Evolutionary conservation across 306 rosid genomes (phyloP), one percentile per base, ranked within the genome.

Genomic region (Rosa persica): DNA sequence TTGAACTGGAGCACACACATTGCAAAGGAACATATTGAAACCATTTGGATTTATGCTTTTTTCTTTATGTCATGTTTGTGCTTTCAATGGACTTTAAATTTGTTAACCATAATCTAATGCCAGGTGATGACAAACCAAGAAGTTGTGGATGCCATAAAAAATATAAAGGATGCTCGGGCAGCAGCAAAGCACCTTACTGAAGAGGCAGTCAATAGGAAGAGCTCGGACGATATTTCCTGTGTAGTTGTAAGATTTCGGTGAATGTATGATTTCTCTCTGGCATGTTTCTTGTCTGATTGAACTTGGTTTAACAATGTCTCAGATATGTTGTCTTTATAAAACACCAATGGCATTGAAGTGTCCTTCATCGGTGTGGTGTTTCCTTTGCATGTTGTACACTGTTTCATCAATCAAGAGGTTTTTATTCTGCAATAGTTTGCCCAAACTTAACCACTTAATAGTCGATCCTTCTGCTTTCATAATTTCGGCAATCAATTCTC

Each of bases 121-220:
- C 73, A 95, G 98, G 97, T 95, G 42, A 93, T 95, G 98, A 62
- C 97, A 48, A 95, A 95, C 86, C 90, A 91, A 87, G 96, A 95
- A 83, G 99, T 97, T 9, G 98, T 82, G 62, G 89, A 89, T 80
- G 75, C 85, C 8, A 84, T 93, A 83, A 86, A 4, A 77, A 89
- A 89, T 5, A 72, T 95, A 40, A 93, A 91, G 83, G 99, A 93
- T 78, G 94, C 97, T 40, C 85, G 95, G 4, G 74, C 97, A 6
- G 99, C 99, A 34, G 96, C 99, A 11, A 95, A 85, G 85, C 80
- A 47, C 67, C 90, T 95, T 40, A 91, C 99, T 15, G 98, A 95
- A 68, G 97, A 90, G 84, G 96, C 98, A 2, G 89, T 83, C 23
- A 84, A 81, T 76, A 89, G 98, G 94, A 87, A 73, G 81, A 95